These are phyloP conservation scores for Alternaria ethzedia DNA, from an alignment of 2,329 filamentous ascomycete genomes.

Conservation along the genomic window DNA sequence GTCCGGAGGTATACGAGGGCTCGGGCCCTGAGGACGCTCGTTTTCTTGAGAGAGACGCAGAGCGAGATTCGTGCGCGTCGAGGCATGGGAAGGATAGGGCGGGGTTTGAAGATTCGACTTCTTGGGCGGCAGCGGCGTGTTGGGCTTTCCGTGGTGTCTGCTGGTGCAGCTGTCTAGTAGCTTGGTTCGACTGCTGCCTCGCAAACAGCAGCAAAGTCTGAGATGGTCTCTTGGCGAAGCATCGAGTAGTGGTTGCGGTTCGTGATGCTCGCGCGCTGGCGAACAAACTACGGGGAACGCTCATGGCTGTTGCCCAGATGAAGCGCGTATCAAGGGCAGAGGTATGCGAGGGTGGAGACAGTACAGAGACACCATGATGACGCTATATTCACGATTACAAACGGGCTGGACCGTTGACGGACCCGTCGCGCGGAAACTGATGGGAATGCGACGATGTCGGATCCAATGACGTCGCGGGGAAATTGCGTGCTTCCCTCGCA, in stretches of 20 bases:
- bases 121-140: conserved; percentile 24
- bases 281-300: conserved; percentile 36
- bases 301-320: conserved; percentile 30
- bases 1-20: conserved; percentile 89
- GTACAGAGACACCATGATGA: conserved; percentile 19
- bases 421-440: conserved; percentile 11
- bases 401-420: conserved; percentile 7
- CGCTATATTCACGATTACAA: conserved; percentile 24
- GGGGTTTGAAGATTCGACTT: conserved; percentile 47
- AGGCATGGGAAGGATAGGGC: conserved; percentile 51
- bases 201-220: conserved; percentile 17
- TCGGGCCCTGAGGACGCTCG: conserved; percentile 78
- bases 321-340: conserved; percentile 1
- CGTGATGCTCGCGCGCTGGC: conserved; percentile 29
- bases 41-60: conserved; percentile 76
- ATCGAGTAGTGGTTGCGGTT: conserved; percentile 10
- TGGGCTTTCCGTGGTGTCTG: conserved; percentile 36
- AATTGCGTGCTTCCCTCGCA: conserved; percentile 32
- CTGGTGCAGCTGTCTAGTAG: conserved; percentile 37
- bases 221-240: conserved; percentile 9
- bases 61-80: conserved; percentile 51
- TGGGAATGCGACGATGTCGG: conserved; percentile 13
- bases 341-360: conserved; percentile 12
- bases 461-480: conserved; percentile 34
- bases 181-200: conserved; percentile 30